A percentile compares a stretch with the other conserved stretches of the same genome.
These are phyloP conservation scores for Lophiostoma macrostomum DNA, from an alignment of 495 filamentous ascomycete genomes.

Conservation along the genomic window DNA sequence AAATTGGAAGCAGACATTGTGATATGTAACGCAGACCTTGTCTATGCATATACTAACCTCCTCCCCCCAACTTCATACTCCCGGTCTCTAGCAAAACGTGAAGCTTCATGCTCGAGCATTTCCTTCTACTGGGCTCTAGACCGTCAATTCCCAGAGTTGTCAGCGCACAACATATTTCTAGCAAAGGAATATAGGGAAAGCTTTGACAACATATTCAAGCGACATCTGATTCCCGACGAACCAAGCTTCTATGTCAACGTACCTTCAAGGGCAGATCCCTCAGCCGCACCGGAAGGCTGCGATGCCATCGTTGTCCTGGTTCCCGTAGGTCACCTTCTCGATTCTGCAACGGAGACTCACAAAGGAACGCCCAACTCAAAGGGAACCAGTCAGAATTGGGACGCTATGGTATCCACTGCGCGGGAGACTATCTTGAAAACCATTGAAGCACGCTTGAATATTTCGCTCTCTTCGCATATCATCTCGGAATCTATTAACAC, in stretches of 20 bases:
- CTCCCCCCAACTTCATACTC: conserved; percentile 51
- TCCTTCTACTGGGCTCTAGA: conserved; percentile 71
- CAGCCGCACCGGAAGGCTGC: conserved; percentile 59
- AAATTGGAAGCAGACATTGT: conserved; percentile 57
- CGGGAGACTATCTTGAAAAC: conserved; percentile 54
- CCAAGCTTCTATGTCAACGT: conserved; percentile 75
- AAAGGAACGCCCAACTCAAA: conserved; percentile 30
- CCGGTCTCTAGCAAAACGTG: conserved; percentile 46
- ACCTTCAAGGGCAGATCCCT: conserved; percentile 60
- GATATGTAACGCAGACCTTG: conserved; percentile 65
- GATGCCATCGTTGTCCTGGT: conserved; percentile 65
- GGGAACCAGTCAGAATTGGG: conserved; percentile 54
- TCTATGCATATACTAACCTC: conserved; percentile 67
- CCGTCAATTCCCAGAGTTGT: conserved; percentile 53
- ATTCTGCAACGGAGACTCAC: conserved; percentile 33
- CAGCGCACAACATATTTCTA: conserved; percentile 73
- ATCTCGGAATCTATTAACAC: conserved; percentile 60
- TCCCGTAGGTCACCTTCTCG: conserved; percentile 61
- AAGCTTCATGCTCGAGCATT: conserved; percentile 64
- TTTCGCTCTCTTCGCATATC: conserved; percentile 46
- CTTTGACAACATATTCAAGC: conserved; percentile 69
- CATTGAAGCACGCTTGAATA: conserved; percentile 54
- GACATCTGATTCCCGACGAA: conserved; percentile 58
- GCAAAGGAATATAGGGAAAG: conserved; percentile 64
- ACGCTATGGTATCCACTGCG: conserved; percentile 49